Conservation (phyloP, 805 yeast genomes). For the Candida bentonensis region DNA sequence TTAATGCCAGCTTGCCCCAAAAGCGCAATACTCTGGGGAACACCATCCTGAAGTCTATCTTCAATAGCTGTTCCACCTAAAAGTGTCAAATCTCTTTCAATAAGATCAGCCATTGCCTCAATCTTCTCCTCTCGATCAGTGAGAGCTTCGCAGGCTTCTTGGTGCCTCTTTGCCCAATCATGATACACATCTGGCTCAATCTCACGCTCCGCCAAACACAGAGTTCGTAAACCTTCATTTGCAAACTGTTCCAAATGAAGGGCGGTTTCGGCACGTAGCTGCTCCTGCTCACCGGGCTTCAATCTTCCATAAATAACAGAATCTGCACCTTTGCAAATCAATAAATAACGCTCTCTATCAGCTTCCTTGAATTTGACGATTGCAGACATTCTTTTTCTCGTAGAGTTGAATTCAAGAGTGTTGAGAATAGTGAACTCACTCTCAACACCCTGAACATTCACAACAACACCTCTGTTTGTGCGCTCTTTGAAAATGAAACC, state of each 20-base stretch:
- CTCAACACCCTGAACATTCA: slow-evolving; percentile 33
- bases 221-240: slow-evolving; percentile 65
- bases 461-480: slow-evolving; percentile 34
- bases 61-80: slow-evolving; percentile 79
- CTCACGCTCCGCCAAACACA: slow-evolving; percentile 56
- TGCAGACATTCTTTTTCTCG: slow-evolving; percentile 70
- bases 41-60: slow-evolving; percentile 68
- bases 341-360: slow-evolving; percentile 24
- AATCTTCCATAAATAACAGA: slow-evolving; percentile 51
- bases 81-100: slow-evolving; percentile 44
- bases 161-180: slow-evolving; percentile 43
- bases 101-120: slow-evolving; percentile 43
- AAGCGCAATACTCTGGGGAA: slow-evolving; percentile 58
- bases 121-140: slow-evolving; percentile 48
- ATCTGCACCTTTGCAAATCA: slow-evolving; percentile 69
- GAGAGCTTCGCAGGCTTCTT: slow-evolving; percentile 44
- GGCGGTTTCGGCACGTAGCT: slow-evolving; percentile 46
- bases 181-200: slow-evolving; percentile 32
- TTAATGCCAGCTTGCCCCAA: slow-evolving; percentile 65
- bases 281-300: slow-evolving; percentile 25
- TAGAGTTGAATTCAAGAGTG: slow-evolving; percentile 54
- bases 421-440: slow-evolving; percentile 40
- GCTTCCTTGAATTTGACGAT: slow-evolving; percentile 31
- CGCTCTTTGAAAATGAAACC: slow-evolving; percentile 54
- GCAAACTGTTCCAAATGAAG: slow-evolving; percentile 62